Conservation (phyloP, 345 rosid genomes). For the Salix koriyanagi region DNA sequence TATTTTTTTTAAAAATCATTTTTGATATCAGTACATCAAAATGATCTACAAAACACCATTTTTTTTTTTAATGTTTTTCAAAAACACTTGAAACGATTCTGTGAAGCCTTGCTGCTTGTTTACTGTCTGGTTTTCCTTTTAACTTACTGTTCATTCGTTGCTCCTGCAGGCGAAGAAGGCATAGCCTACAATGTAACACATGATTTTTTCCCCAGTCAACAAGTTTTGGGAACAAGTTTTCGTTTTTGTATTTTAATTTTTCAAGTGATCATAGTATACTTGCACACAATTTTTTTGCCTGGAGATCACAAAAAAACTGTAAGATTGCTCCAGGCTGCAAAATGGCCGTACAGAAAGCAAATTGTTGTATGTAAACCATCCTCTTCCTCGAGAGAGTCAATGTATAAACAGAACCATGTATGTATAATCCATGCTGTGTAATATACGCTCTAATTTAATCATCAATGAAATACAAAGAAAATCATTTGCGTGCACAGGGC, state of each 20-base stretch:
- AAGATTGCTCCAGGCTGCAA: constrained; percentile 12
- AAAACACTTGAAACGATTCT: too few relatives aligned
- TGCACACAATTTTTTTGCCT: constrained; percentile 5
- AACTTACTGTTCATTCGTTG: background rate
- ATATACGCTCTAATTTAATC: background rate
- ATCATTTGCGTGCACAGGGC: background rate
- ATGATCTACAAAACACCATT: too few relatives aligned
- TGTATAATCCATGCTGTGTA: constrained; percentile 14
- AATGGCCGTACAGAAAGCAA: constrained; percentile 11
- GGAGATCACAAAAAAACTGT: constrained; percentile 9
- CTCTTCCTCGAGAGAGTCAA: background rate
- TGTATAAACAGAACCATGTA: constrained; percentile 6
- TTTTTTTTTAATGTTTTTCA: too few relatives aligned
- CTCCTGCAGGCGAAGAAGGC: constrained; percentile 47
- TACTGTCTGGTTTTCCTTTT: background rate
- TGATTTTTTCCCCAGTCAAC: background rate
- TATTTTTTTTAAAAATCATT: too few relatives aligned
- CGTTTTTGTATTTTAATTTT: constrained; percentile 2
- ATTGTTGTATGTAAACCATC: constrained; percentile 2
- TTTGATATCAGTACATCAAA: too few relatives aligned
- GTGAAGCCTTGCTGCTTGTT: background rate
- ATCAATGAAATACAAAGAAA: constrained; percentile 12
- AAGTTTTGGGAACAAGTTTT: background rate
- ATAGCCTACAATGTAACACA: constrained; percentile 13
- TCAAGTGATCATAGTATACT: background rate